Percentiles rank a stretch among this genome's conserved stretches.
Conservation (phyloP, 2,329 filamentous ascomycete species). For the Pseudogymnoascus sp. region DNA sequence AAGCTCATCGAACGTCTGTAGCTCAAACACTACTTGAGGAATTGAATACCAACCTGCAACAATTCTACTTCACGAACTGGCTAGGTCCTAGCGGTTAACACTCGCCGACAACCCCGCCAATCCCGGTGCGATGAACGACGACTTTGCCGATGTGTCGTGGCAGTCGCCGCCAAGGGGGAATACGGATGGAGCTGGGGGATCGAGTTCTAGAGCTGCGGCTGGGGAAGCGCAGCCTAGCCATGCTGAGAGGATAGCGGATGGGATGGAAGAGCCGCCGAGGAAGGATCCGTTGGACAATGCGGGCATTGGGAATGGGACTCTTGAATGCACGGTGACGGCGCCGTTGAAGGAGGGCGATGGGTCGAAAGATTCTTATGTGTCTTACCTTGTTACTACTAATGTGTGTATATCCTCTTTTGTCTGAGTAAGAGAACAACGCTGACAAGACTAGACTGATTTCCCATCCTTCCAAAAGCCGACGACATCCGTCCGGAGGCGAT, state of each 20-base stretch:
- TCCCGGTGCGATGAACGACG: slow-evolving; percentile 38
- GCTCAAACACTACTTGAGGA: not conserved
- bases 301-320: slow-evolving; percentile 59
- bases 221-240: slow-evolving; percentile 9
- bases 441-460: slow-evolving; percentile 67
- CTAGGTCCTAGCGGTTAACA: not conserved
- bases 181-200: slow-evolving; percentile 28
- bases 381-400: slow-evolving; percentile 86
- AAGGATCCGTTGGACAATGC: slow-evolving; percentile 42
- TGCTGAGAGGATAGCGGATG: slow-evolving; percentile 16
- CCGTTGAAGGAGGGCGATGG: slow-evolving; percentile 94
- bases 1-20: not conserved
- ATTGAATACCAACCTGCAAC: not conserved
- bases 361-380: slow-evolving; percentile 93
- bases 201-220: not conserved
- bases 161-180: slow-evolving; percentile 25
- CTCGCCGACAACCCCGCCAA: slow-evolving; percentile 7
- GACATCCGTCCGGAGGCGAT: slow-evolving; percentile 76
- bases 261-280: slow-evolving; percentile 25
- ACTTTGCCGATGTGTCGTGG: slow-evolving; percentile 79
- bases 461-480: slow-evolving; percentile 79
- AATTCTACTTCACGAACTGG: not conserved
- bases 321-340: slow-evolving; percentile 75
- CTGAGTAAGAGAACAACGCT: slow-evolving; percentile 11
- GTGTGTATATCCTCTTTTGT: slow-evolving; percentile 38